A percentile compares a stretch with the other conserved stretches of the same genome.
Evolutionary conservation across 306 rosid species (phyloP).

Genomic region (Crotalaria pallida): DNA sequence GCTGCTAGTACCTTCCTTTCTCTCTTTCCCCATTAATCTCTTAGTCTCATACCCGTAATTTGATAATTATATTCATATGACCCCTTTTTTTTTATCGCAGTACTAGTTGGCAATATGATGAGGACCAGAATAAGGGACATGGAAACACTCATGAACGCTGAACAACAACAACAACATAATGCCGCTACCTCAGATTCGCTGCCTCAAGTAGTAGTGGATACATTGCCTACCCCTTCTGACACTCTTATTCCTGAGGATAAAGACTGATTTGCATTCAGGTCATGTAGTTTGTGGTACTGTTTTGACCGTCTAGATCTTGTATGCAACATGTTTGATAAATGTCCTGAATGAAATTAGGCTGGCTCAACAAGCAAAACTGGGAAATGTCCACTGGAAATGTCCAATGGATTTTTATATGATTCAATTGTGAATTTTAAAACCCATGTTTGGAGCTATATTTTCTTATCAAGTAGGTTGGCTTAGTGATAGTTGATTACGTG

Average conservation of each 20-base stretch:
- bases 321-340: constrained; percentile 44
- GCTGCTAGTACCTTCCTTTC: constrained; percentile 48
- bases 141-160: constrained; percentile 34
- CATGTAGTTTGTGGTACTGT: background rate
- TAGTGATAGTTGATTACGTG: too few species aligned
- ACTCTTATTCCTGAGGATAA: constrained; percentile 26
- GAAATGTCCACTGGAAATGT: too few species aligned
- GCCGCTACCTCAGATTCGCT: constrained; percentile 22
- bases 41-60: too few species aligned
- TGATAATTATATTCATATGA: background rate
- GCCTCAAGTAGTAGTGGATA: constrained; percentile 26
- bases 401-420: background rate
- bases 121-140: constrained; percentile 53
- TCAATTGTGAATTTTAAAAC: background rate
- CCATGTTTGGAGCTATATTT: background rate
- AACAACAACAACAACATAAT: constrained; percentile 23
- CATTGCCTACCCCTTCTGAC: background rate
- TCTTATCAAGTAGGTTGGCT: too few species aligned
- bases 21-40: background rate
- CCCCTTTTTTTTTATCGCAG: constrained; percentile 17
- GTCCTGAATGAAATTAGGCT: constrained; percentile 19
- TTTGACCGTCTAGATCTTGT: background rate
- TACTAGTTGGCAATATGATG: constrained; percentile 53
- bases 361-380: background rate
- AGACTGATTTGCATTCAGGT: background rate